A percentile compares a stretch with the other conserved stretches of the same genome.
Evolutionary conservation across 1,139 yeast genomes (phyloP).

Genomic region (Saccharomycopsis phalli): DNA sequence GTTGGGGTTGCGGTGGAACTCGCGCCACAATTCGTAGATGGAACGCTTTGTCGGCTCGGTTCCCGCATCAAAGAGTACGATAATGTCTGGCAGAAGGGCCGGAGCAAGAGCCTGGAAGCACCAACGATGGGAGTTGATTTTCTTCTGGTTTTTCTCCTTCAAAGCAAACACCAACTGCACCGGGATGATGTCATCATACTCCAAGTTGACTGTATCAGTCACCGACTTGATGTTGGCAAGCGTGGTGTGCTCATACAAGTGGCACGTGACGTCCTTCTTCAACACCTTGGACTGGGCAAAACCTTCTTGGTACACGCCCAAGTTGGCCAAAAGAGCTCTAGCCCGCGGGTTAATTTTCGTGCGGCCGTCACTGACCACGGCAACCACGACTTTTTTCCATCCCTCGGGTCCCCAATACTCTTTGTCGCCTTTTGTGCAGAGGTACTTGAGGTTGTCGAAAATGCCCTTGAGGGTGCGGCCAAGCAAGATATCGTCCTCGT

Average conservation of each 20-base stretch:
- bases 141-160: constrained; percentile 83
- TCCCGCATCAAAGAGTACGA: constrained; percentile 84
- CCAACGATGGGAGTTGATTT: constrained; percentile 96
- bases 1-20: constrained; percentile 72
- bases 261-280: constrained; percentile 81
- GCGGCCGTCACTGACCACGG: constrained; percentile 89
- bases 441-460: constrained; percentile 82
- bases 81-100: constrained; percentile 75
- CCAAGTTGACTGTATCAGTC: constrained; percentile 42
- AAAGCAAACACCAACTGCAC: constrained; percentile 85
- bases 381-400: constrained; percentile 91
- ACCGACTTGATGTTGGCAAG: constrained; percentile 57
- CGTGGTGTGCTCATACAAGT: constrained; percentile 84
- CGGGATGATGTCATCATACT: constrained; percentile 46
- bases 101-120: constrained; percentile 93
- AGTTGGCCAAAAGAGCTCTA: constrained; percentile 76
- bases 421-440: constrained; percentile 61
- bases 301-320: constrained; percentile 94
- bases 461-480: constrained; percentile 91
- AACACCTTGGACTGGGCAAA: constrained; percentile 87
- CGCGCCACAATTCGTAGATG: constrained; percentile 80
- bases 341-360: constrained; percentile 82
- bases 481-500: constrained; percentile 80
- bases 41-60: constrained; percentile 88
- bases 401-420: constrained; percentile 65